phyloP scores from a whole-genome alignment of 345 rosid genomes.

The Physaria fendleri region DNA sequence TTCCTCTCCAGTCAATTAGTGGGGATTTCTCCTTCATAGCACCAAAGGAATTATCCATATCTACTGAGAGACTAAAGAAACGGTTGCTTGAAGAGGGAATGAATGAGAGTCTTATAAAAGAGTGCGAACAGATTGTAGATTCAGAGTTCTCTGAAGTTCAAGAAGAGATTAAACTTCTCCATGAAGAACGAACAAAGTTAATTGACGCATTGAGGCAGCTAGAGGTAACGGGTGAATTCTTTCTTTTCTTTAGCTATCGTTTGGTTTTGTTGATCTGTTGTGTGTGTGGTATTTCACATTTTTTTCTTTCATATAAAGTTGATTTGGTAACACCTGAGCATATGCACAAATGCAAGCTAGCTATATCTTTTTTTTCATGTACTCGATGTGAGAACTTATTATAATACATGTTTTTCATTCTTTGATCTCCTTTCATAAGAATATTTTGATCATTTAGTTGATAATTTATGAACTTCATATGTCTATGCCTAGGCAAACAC shows the following conservation, averaged over 20 bases:
- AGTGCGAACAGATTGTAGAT: constrained; percentile 81
- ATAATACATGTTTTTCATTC: background rate
- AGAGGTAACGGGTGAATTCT: constrained; percentile 48
- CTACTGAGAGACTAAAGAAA: constrained; percentile 62
- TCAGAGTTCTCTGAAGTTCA: constrained; percentile 71
- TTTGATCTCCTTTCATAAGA: background rate
- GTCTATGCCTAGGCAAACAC: background rate
- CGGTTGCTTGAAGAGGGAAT: constrained; percentile 69
- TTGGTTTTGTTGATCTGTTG: constrained; percentile 2
- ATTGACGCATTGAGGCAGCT: constrained; percentile 67
- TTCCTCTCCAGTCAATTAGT: constrained; percentile 51
- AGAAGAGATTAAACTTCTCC: constrained; percentile 59
- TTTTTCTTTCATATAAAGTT: background rate
- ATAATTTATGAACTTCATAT: background rate
- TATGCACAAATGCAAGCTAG: background rate
- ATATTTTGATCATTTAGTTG: background rate
- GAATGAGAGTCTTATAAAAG: constrained; percentile 60
- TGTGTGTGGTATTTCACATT: background rate
- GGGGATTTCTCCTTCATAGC: constrained; percentile 44
- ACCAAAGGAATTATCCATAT: constrained; percentile 57
- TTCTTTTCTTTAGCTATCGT: background rate
- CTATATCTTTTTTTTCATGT: background rate
- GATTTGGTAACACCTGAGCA: background rate
- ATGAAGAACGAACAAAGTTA: constrained; percentile 66
- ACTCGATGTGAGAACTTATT: background rate